Conservation (phyloP, 805 yeast species). For the Yamadazyma sp. region DNA sequence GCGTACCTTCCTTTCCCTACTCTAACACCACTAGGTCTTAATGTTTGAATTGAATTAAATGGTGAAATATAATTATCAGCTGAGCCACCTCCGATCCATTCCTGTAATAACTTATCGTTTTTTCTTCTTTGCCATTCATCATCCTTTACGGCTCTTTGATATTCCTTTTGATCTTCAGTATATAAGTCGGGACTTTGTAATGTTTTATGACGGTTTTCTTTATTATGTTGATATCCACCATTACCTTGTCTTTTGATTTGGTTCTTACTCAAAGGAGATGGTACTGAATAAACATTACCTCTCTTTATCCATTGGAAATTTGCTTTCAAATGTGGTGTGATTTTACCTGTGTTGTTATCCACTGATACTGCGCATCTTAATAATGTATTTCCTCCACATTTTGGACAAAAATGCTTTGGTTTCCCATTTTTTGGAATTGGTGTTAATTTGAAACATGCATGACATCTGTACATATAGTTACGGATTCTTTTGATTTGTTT, state of each 20-base stretch:
- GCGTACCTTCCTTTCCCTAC: slow-evolving; percentile 86
- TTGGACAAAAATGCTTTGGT: slow-evolving; percentile 86
- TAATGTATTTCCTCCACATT: slow-evolving; percentile 92
- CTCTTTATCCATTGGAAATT: slow-evolving; percentile 92
- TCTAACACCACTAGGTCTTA: slow-evolving; percentile 58
- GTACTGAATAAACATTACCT: slow-evolving; percentile 77
- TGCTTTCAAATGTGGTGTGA: slow-evolving; percentile 83
- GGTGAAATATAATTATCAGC: slow-evolving; percentile 88
- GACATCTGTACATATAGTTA: slow-evolving; percentile 94
- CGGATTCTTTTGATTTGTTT: slow-evolving; percentile 79
- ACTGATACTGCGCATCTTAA: slow-evolving; percentile 88
- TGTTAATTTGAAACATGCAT: slow-evolving; percentile 86
- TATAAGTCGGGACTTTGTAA: slow-evolving; percentile 53
- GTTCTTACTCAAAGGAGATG: slow-evolving; percentile 84
- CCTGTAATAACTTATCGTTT: slow-evolving; percentile 79
- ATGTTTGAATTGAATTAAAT: slow-evolving; percentile 47
- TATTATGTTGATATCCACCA: slow-evolving; percentile 74
- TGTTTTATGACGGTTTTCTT: slow-evolving; percentile 51
- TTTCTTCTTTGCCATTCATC: slow-evolving; percentile 84
- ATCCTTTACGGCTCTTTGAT: slow-evolving; percentile 79
- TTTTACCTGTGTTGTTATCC: slow-evolving; percentile 70
- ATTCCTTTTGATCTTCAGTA: slow-evolving; percentile 94
- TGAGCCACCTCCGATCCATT: slow-evolving; percentile 93
- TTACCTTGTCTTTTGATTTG: slow-evolving; percentile 71
- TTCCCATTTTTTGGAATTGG: slow-evolving; percentile 76